phyloP scores from a whole-genome alignment of 208 protist genomes.

The Strigomonas oncopelti region DNA sequence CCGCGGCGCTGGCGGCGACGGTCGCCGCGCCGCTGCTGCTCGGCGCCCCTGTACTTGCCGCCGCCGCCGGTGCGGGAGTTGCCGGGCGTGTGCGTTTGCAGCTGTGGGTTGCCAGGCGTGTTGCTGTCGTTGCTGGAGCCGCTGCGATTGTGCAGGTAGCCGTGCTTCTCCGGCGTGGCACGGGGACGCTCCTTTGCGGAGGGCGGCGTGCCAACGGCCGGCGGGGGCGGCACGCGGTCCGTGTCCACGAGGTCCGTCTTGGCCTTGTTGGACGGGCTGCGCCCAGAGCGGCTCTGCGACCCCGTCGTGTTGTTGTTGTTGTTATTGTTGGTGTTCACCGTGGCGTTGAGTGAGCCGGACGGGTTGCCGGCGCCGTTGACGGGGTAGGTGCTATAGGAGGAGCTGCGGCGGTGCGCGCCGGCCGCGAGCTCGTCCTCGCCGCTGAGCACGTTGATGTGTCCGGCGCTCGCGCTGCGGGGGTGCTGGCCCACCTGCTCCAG shows the following conservation, averaged over 20 bases:
- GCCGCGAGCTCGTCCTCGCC: constrained; percentile 32
- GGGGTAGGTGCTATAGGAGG: background rate
- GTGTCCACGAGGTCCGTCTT: background rate
- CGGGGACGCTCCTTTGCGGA: constrained; percentile 1
- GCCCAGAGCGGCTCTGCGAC: background rate
- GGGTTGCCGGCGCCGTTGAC: background rate
- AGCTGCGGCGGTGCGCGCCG: constrained; percentile 18
- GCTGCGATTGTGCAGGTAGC: constrained; percentile 2
- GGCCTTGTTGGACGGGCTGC: background rate
- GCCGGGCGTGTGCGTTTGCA: constrained; percentile 41
- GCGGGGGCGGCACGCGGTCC: background rate
- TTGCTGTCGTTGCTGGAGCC: constrained; percentile 10
- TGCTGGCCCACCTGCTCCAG: constrained; percentile 1
- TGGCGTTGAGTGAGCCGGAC: no score
- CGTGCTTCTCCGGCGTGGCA: constrained; percentile 17
- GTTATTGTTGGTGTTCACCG: background rate
- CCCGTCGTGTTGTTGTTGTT: background rate
- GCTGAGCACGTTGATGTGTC: constrained; percentile 32
- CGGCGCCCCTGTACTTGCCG: no score
- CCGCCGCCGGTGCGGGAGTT: constrained; percentile 7
- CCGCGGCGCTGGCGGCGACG: background rate
- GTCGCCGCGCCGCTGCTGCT: background rate
- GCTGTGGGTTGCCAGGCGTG: constrained; percentile 46
- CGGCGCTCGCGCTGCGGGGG: constrained; percentile 22
- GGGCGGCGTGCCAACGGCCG: background rate